These are phyloP conservation scores for Diplocarpon rosae DNA, from an alignment of 2,329 filamentous ascomycete genomes.

Conservation along the genomic window DNA sequence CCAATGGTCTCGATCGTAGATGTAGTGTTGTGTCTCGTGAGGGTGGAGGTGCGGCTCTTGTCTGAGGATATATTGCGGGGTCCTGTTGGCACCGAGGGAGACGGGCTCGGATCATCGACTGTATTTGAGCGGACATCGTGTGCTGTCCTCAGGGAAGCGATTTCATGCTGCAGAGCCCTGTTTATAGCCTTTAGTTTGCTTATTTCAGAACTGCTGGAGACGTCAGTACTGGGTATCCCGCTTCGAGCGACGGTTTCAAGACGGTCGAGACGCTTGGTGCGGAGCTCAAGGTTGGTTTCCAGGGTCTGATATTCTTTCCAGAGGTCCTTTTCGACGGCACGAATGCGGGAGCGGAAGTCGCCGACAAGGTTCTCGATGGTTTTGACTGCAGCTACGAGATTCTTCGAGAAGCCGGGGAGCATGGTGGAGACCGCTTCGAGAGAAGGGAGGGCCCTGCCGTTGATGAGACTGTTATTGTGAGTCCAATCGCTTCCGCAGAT, in stretches of 20 bases:
- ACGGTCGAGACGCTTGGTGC: slow-evolving; percentile 76
- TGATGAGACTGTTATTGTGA: slow-evolving; percentile 78
- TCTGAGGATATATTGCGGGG: slow-evolving; percentile 19
- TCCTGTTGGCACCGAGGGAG: slow-evolving; percentile 27
- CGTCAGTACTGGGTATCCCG: slow-evolving; percentile 35
- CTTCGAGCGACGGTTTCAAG: slow-evolving; percentile 71
- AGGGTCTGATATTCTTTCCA: slow-evolving; percentile 82
- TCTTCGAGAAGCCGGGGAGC: slow-evolving; percentile 80
- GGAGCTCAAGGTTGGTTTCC: slow-evolving; percentile 67
- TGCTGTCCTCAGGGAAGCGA: slow-evolving; percentile 57
- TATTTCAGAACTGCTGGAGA: slow-evolving; percentile 36
- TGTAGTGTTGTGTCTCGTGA: slow-evolving; percentile 43
- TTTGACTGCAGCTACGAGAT: slow-evolving; percentile 77
- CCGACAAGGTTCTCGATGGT: slow-evolving; percentile 72
- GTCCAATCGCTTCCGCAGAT: slow-evolving; percentile 90
- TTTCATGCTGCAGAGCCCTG: slow-evolving; percentile 52
- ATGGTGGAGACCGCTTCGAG: slow-evolving; percentile 79
- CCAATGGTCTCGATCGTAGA: slow-evolving; percentile 25
- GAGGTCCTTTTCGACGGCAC: slow-evolving; percentile 78
- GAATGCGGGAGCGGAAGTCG: slow-evolving; percentile 69
- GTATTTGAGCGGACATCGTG: slow-evolving; percentile 30
- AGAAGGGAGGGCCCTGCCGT: slow-evolving; percentile 70
- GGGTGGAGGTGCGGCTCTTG: slow-evolving; percentile 28
- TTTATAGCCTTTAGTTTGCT: slow-evolving; percentile 51
- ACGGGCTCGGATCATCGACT: slow-evolving; percentile 30